Percentiles rank a stretch among this genome's conserved stretches.
Conservation (phyloP, 371 early-diverging fungal species). For the Actinomucor elegans region DNA sequence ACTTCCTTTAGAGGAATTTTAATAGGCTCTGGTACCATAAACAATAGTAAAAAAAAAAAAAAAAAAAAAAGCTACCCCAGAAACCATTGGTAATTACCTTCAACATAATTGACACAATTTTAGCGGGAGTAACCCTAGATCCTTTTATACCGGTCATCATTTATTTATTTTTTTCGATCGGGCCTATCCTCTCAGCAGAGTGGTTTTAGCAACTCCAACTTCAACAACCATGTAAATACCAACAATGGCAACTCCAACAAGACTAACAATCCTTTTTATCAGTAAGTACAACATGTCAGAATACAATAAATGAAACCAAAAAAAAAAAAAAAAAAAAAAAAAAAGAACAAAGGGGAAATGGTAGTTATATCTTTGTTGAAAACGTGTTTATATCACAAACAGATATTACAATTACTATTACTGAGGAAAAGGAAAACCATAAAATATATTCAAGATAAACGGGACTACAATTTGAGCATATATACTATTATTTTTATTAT, state of each 20-base stretch:
- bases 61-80: neutral
- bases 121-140: neutral
- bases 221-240: neutral
- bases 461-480: too few species aligned
- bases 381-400: neutral
- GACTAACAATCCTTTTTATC: neutral
- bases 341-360: too few species aligned
- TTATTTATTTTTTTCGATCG: slow-evolving; percentile 14
- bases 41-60: neutral
- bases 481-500: too few species aligned
- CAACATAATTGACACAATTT: neutral
- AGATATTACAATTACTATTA: neutral
- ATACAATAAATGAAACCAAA: neutral
- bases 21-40: slow-evolving; percentile 2
- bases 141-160: neutral
- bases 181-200: slow-evolving; percentile 19
- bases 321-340: neutral
- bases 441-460: too few species aligned
- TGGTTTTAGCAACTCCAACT: neutral
- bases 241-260: neutral
- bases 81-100: neutral
- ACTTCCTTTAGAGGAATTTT: slow-evolving; percentile 8
- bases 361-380: too few species aligned
- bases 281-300: neutral
- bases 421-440: neutral